Evolutionary conservation across 768 basidiomycete genomes (phyloP), one percentile per base, ranked within the genome.

Genomic region (Cystofilobasidium macerans): DNA sequence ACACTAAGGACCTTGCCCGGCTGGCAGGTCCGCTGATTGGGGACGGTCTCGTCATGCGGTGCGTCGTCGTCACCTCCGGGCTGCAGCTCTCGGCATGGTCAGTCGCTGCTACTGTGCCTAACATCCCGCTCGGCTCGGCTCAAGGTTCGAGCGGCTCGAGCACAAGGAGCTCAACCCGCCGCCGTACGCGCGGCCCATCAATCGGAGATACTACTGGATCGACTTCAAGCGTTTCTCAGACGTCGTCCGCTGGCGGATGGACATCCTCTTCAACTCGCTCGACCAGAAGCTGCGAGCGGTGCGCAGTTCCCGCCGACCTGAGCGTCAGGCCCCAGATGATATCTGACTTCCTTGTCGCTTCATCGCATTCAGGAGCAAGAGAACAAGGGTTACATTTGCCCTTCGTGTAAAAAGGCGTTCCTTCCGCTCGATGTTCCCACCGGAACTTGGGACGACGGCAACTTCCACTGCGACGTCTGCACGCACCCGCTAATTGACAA

Each of bases 361-460:
- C 36, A n/a, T n/a, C n/a, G n/a, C n/a, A n/a, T 9, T 38, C 72
- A 97, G 93, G 91, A 97, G 78, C 84, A 95, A 68, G 90, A 93
- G 69, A 89, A 92, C 75, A 89, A 94, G 77, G 95, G 94, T n/a
- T 98, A 95, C 76, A 85, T 93, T 66, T 99, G 94, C 75, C 86
- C 91, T 2, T 83, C 84, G 70, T 97, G 93, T 79, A 82, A 83
- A 66, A 84, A 85, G 71, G 83, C 84, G 0, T 99, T 90, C 76
- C 82, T 86, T 1, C 84, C 89, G 0, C 80, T 99, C 18, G 91
- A 98, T 68, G 87, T 85, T 57, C 78, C 28, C 83, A 83, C 62
- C 77, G 45, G 56, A 53, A 57, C 68, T 20, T 61, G 54, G 24
- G 59, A 54, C 1, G 58, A 62, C 13, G 70, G 70, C 32, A 43